Evolutionary conservation across 768 basidiomycete species (phyloP), one percentile per base, ranked within the genome.

Genomic region (Pisolithus marmoratus): DNA sequence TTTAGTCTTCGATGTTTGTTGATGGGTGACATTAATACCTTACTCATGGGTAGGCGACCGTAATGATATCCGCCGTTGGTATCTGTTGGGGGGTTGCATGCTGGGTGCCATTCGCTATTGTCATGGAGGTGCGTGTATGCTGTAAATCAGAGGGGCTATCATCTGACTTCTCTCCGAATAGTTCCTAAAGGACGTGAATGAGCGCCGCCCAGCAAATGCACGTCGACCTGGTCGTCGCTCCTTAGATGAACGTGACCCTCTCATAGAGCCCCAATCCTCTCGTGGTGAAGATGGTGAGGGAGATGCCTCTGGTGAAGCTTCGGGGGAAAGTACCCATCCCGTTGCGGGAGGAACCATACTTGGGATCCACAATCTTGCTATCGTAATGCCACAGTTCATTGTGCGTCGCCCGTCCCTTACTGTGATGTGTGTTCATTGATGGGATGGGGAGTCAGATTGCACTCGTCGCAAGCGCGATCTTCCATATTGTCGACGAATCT

Each of bases 11-110:
- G 19, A 7, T 49, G 12, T 22, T 44, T 42, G 38, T 17, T 15
- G 42, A 49, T 29, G 19, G 23, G 26, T 34, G 34, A 15, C 27
- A n/a, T 29, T 29, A 23, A 8, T 14, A 22, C 15, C 27, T 48
- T n/a, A 22, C 22, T 26, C 17, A 15, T 15, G 23, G 38, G 17
- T 62, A 88, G 79, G 94, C 94, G 8, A 90, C 90, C 15, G 67
- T 84, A 17, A 84, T 87, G 61, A 89, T 96, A 51, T 83, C 84
- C 48, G 64, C 94, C 48, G 83, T 95, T 22, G 94, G 94, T 40
- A 87, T 96, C 36, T 94, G 88, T 67, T 97, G 94, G 94, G 90
- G 93, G 9, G 90, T 96, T 38, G 91, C 94, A n/a, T 91, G 90
- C 72, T 96, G 94, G 94, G 90, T 91, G 15, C 94, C 94, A 2